Base-by-base conservation (phyloP, 1,139 yeast genomes). In the Suhomyces wounanorum region DNA sequence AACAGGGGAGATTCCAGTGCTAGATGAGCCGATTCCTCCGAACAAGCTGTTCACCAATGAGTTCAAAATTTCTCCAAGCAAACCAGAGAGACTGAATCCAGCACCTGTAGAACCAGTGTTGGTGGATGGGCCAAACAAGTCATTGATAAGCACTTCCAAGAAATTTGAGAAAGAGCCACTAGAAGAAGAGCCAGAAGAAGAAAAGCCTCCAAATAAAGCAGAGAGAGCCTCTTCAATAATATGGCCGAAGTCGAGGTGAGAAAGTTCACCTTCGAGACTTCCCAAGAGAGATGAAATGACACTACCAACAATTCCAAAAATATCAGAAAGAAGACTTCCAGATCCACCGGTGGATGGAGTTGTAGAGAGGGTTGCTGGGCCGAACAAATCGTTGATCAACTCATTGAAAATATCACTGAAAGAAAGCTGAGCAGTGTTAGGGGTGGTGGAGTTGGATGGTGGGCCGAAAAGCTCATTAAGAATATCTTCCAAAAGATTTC, bases 291-390 rank as follows among this genome's bases (percentile, higher is more conserved):
- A 46, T 18, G 54, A 41, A 41, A 59, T 44, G 21, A 56, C 48
- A 18, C 54, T 51, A n/a, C 56, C 57, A 7, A 52, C 53, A 42
- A 57, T 56, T 43, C 54, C 59, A 43, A 68, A 57, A 45, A 66
- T 54, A 49, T 62, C 65, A 46, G 57, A 62, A 41, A 66, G 55
- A 28, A 67, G 49, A 30, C 64, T 56, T 13, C 61, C 57, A 4
- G 55, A 48, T 10, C 51, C 21, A 28, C 51, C 49, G 28, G 48
- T 44, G 18, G 55, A 26, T 9, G 62, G 48, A 17, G 56, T 36
- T 21, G 59, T 38, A 3, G 64, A 40, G 17, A 55, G 51, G 21
- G 52, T 39, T 16, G 49, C 37, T 5, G 56, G 50, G 5, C 59
- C 59, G 37, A 57, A 57, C 41, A 57, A 52, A 35, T 49, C 54